phyloP scores from a whole-genome alignment of 345 rosid species.

The Abelmoschus esculentus region DNA sequence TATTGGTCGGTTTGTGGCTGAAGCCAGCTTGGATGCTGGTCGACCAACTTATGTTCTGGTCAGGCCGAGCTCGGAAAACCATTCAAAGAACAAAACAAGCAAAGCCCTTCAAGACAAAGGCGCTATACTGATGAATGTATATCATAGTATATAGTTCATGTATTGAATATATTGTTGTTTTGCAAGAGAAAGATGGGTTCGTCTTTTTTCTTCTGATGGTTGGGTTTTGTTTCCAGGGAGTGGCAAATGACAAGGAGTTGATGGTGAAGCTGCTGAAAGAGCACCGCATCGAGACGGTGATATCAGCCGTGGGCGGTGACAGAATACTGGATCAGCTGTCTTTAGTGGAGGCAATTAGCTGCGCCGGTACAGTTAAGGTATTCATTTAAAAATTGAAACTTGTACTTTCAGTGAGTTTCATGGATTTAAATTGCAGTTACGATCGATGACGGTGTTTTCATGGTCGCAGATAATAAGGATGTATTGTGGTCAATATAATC shows the following conservation, averaged over 20 bases:
- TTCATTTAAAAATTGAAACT: too few relatives aligned
- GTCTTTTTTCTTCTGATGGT: background rate
- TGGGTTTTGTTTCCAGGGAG: slow-evolving; percentile 28
- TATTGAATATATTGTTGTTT: background rate
- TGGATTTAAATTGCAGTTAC: too few relatives aligned
- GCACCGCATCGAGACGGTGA: slow-evolving; percentile 49
- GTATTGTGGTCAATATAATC: too few relatives aligned
- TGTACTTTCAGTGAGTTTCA: background rate
- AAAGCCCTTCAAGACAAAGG: slow-evolving; percentile 44
- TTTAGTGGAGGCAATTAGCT: slow-evolving; percentile 44
- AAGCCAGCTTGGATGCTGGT: slow-evolving; percentile 46
- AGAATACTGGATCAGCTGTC: slow-evolving; percentile 32
- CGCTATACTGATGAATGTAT: slow-evolving; percentile 35
- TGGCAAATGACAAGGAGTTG: slow-evolving; percentile 23
- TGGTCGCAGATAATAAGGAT: too few relatives aligned
- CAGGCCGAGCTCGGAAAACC: slow-evolving; percentile 17
- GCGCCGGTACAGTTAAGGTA: slow-evolving; percentile 57
- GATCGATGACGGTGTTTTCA: background rate
- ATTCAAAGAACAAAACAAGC: slow-evolving; percentile 25
- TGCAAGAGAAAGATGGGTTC: background rate
- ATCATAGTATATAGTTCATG: background rate
- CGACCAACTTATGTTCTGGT: slow-evolving; percentile 44
- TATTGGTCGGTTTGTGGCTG: slow-evolving; percentile 48
- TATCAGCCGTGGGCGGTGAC: slow-evolving; percentile 45
- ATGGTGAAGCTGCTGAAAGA: slow-evolving; percentile 46